A percentile compares a stretch with the other conserved stretches of the same genome.
phyloP scores from a whole-genome alignment of 2,329 filamentous ascomycete genomes.

The Beauveria pseudobassiana region DNA sequence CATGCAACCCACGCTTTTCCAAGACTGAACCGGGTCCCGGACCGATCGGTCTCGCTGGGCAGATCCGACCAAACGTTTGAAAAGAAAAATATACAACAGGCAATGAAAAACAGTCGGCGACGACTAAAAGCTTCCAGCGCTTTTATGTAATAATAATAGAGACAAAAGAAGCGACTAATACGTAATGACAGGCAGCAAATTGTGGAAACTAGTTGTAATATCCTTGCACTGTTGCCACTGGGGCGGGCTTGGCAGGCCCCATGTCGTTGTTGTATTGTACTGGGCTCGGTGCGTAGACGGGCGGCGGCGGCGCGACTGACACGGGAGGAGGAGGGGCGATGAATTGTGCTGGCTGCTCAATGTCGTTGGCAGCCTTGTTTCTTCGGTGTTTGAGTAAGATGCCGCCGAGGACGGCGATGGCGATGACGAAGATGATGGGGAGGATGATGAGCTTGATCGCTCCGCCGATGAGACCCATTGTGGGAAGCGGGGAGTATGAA shows the following conservation, averaged over 20 bases:
- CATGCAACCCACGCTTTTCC: too few species aligned
- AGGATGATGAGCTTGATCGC: conserved; percentile 8
- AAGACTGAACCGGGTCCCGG: neutral
- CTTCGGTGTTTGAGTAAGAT: neutral
- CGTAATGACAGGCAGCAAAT: neutral
- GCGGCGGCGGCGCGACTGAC: neutral
- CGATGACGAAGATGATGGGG: neutral
- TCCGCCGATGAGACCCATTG: conserved; percentile 3
- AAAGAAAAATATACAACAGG: neutral
- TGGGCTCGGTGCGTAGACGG: conserved; percentile 1
- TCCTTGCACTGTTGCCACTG: neutral
- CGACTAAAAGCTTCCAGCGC: too few species aligned
- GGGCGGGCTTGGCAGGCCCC: neutral
- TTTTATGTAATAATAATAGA: neutral
- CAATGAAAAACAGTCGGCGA: neutral
- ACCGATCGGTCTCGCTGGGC: neutral
- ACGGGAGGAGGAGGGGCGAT: neutral
- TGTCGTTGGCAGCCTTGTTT: neutral
- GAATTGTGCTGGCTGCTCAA: neutral
- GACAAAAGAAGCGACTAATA: neutral
- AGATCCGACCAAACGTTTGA: neutral
- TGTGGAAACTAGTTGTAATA: neutral
- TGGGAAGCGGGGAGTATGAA: neutral
- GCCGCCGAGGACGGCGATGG: neutral
- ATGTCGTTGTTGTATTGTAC: neutral